These are phyloP conservation scores for cucumber (Cucumis sativus) DNA, from an alignment of 306 rosid genomes.

Conservation along the genomic window DNA sequence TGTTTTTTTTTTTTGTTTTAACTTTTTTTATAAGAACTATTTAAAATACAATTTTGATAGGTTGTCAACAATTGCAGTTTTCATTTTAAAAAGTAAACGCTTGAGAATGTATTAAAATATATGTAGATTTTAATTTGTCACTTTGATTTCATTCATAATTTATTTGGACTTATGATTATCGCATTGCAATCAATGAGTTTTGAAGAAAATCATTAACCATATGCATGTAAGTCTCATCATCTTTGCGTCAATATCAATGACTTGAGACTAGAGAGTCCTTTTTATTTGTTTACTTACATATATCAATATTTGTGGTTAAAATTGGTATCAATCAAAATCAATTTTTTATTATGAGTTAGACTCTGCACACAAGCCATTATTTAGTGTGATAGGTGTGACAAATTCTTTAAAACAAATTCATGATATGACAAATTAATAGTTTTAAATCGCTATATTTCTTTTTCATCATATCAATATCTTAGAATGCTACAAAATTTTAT, in stretches of 20 bases:
- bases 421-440: not conserved
- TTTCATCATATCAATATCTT: not conserved
- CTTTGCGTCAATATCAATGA: too few relatives aligned
- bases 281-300: too few relatives aligned
- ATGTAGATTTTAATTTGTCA: too few relatives aligned
- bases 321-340: not conserved
- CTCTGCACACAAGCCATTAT: not conserved
- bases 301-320: not conserved
- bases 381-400: not conserved
- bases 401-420: not conserved
- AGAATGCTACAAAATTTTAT: not conserved
- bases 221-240: not conserved
- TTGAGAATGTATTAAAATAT: too few relatives aligned
- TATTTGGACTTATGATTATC: not conserved
- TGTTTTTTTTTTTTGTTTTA: too few relatives aligned
- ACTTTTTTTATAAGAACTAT: too few relatives aligned
- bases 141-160: not conserved
- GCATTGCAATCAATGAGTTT: not conserved
- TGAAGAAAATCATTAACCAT: not conserved
- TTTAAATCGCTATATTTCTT: not conserved
- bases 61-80: too few relatives aligned
- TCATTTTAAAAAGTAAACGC: too few relatives aligned
- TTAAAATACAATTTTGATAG: too few relatives aligned
- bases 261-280: too few relatives aligned
- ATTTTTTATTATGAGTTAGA: not conserved